Percentiles rank a stretch among this genome's conserved stretches.
These are phyloP conservation scores for Mycocentrospora acerina DNA, from an alignment of 2,329 filamentous ascomycete genomes.

Conservation along the genomic window DNA sequence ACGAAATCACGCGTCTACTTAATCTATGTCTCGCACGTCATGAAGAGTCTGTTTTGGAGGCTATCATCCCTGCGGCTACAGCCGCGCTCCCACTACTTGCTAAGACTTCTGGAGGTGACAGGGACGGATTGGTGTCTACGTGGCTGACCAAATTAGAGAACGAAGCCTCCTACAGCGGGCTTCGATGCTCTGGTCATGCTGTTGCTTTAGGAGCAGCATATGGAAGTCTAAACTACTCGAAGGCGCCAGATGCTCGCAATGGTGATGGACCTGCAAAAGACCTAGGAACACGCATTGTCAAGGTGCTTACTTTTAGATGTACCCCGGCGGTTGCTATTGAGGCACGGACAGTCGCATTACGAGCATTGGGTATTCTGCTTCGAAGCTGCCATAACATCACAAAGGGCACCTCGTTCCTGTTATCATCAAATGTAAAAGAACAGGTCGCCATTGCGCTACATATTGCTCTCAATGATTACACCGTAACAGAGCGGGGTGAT, in stretches of 20 bases:
- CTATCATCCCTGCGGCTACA: conserved; percentile 27
- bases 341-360: conserved; percentile 47
- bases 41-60: conserved; percentile 37
- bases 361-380: conserved; percentile 42
- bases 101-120: conserved; percentile 5
- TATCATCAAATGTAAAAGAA: conserved; percentile 16
- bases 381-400: conserved; percentile 8
- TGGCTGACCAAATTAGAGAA: conserved; percentile 37
- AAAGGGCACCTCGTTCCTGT: not conserved
- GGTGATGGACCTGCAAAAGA: conserved; percentile 1
- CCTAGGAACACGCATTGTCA: conserved; percentile 31
- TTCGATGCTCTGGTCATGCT: conserved; percentile 45
- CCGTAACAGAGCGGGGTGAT: conserved; percentile 84
- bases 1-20: conserved; percentile 24
- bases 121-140: conserved; percentile 18
- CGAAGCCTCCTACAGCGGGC: conserved; percentile 43
- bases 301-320: conserved; percentile 40
- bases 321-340: conserved; percentile 44
- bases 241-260: not conserved
- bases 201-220: conserved; percentile 48
- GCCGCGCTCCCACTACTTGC: conserved; percentile 22
- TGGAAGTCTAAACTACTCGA: conserved; percentile 11
- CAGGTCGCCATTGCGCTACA: conserved; percentile 35
- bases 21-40: conserved; percentile 38
- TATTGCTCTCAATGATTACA: conserved; percentile 78